phyloP scores from a whole-genome alignment of 805 yeast genomes.

The Priceomyces fermenticarens region DNA sequence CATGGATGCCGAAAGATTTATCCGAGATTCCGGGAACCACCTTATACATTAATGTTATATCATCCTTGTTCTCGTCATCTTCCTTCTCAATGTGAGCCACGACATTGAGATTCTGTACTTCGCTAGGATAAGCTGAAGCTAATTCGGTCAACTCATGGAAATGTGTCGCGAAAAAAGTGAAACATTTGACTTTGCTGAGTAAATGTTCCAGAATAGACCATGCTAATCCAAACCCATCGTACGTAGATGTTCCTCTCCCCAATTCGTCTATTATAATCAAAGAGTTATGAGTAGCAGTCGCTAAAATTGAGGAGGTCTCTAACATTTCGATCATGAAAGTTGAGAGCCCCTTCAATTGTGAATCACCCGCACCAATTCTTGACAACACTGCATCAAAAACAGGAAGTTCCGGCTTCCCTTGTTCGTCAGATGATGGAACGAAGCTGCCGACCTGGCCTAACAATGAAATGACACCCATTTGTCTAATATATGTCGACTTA shows the following conservation, averaged over 20 bases:
- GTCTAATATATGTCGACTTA: conserved; percentile 88
- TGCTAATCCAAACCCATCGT: conserved; percentile 97
- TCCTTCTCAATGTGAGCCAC: conserved; percentile 78
- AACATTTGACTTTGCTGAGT: conserved; percentile 66
- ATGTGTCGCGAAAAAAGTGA: conserved; percentile 93
- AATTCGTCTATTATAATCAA: conserved; percentile 89
- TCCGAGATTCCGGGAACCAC: conserved; percentile 97
- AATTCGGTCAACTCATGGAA: conserved; percentile 92
- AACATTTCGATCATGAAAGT: conserved; percentile 92
- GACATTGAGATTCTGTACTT: conserved; percentile 84
- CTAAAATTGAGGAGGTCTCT: conserved; percentile 84
- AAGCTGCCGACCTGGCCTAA: conserved; percentile 90
- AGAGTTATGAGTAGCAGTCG: conserved; percentile 74
- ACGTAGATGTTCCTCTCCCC: conserved; percentile 87
- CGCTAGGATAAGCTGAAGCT: conserved; percentile 51
- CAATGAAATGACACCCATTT: conserved; percentile 80
- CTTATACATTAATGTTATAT: conserved; percentile 83
- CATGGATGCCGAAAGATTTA: conserved; percentile 96
- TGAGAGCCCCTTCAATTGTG: conserved; percentile 94
- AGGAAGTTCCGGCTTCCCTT: conserved; percentile 60
- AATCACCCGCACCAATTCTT: conserved; percentile 98
- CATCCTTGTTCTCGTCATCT: conserved; percentile 39
- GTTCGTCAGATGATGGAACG: conserved; percentile 59
- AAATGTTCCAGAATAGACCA: conserved; percentile 93
- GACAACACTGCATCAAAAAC: conserved; percentile 90